Evolutionary conservation across 768 basidiomycete species (phyloP), one percentile per base, ranked within the genome.

Genomic region (Psilocybe cyanescens): DNA sequence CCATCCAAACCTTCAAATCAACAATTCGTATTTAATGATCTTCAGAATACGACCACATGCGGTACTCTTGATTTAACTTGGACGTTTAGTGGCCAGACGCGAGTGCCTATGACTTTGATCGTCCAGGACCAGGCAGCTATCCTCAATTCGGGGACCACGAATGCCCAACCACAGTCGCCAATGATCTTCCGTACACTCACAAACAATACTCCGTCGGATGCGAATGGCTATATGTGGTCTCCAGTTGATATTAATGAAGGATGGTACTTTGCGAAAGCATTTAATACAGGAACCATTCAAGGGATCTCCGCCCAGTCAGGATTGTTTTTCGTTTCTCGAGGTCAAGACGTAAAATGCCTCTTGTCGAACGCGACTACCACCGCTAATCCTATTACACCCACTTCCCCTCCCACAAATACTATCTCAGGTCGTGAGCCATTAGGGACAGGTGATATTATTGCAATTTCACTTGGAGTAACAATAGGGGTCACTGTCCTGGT

Each of bases 171-270:
- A 14, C 37, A 61, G n/a, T 55, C 59, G 14, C 50, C 60, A 17
- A 35, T 48, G 33, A 37, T 44, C n/a, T 56, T 66, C 19, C 73
- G 63, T 48, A 69, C 65, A 29, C 56, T 78, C 7, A 63, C 72
- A 12, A 71, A 69, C 12, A 62, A 70, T 53, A 57, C 71, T 19
- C 60, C 70, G 3, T 66, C 73, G 6, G 64, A 67, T 24, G 65
- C 68, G 1, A 51, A 68, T 11, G 51, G 30, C 19, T 71, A 69
- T 58, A 61, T 58, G 29, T 78, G 77, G 76, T 17, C 57, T 24
- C 58, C 67, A 3, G 75, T 78, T 11, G 71, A 76, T 55, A 72
- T 77, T 12, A 62, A 65, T n/a, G 65, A 66, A 44, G 78, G 78
- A 33, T 68, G 69, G 68, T 78, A 79, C 59, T 66, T 65, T 37